Conservation (phyloP, 176 grass and related monocot genomes). For the Musa itinerans region DNA sequence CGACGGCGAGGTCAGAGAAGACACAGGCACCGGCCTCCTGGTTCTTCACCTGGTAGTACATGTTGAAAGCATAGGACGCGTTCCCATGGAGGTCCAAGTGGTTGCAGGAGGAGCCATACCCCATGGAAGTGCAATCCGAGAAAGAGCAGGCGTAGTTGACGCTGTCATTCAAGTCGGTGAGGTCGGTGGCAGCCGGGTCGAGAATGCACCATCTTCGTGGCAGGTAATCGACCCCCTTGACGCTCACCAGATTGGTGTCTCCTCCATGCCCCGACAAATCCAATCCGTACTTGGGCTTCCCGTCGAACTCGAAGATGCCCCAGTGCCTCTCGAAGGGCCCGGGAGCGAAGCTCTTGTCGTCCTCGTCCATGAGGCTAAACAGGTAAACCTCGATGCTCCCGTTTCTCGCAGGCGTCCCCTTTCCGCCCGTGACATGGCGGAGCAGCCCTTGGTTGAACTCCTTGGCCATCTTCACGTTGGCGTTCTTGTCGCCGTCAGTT, state of each 20-base stretch:
- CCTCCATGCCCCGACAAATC: not conserved
- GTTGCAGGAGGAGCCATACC: constrained; percentile 35
- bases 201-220: constrained; percentile 41
- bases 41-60: constrained; percentile 51
- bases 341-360: not conserved
- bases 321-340: constrained; percentile 6
- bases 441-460: constrained; percentile 3
- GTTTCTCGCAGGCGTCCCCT: not conserved
- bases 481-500: not conserved
- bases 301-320: constrained; percentile 3
- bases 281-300: not conserved
- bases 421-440: not conserved
- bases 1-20: constrained; percentile 41
- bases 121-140: constrained; percentile 61
- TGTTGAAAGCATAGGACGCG: constrained; percentile 60
- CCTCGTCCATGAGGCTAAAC: constrained; percentile 1
- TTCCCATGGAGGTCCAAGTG: constrained; percentile 48
- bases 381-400: not conserved
- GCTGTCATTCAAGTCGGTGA: constrained; percentile 39
- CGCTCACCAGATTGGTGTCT: not conserved
- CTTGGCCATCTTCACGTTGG: not conserved
- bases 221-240: constrained; percentile 35
- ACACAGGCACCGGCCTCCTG: constrained; percentile 30
- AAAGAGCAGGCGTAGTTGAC: constrained; percentile 51
- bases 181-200: constrained; percentile 33